Base-by-base conservation (phyloP, 2,329 filamentous ascomycete genomes). In the Alternaria sp. region DNA sequence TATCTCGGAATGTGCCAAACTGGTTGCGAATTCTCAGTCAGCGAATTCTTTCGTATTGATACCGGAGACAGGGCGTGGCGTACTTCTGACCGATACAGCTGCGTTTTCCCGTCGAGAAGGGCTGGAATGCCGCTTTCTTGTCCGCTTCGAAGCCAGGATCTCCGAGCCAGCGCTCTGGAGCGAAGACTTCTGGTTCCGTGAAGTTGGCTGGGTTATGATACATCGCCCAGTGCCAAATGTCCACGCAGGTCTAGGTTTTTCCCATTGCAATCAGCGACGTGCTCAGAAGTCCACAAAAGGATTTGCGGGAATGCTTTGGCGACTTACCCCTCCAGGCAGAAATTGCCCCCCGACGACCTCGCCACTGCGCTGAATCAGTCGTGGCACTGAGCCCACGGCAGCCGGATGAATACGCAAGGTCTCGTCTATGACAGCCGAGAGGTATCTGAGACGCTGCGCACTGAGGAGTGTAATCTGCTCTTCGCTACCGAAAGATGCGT, bases 381-480 rank as follows among this genome's bases (percentile, higher is more conserved):
- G 58, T 26, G 58, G 58, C 19, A 61, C 51, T 19, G 58, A 61
- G 12, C 58, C 58, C 26, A 61, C 45, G 3, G 63, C 67, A 6
- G 68, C 59, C 4, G 71, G 71, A 40, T 66, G 69, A 32, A 73
- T 68, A 17, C 82, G 75, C 2, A 84, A 66, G 5, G 76, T 80
- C 58, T 74, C 71, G 44, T 67, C 65, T 15, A 74, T 59, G 23
- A 66, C 61, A 11, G 69, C 70, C 12, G 36, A 62, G 17, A 73
- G 59, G 53, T 73, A 73, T 3, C 62, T 67, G 6, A 74, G 62
- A 17, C 71, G 63, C n/a, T 57, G 55, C 2, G 72, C 53, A 0
- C 62, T 53, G 8, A 61, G 43, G 45, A 79, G 65, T 21, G 62
- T 75, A 17, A 81, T 77, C 0, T 80, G 70, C 0, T 69, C 56